These are phyloP conservation scores for Coccomyxa sp. DNA, from an alignment of 139 green algal species.

Conservation along the genomic window DNA sequence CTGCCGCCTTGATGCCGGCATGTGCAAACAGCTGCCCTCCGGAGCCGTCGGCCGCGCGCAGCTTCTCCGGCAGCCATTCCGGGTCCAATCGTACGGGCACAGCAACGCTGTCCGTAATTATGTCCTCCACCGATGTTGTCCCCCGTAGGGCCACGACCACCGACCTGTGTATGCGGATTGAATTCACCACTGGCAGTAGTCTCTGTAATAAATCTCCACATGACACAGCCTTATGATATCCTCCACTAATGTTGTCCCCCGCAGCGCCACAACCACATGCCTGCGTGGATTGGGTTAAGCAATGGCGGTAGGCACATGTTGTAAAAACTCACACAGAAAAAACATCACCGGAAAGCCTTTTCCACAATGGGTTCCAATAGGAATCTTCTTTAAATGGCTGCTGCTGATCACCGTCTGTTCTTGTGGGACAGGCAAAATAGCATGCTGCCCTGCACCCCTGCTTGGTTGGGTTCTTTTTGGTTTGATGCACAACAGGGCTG, in stretches of 20 bases:
- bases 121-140: conserved; percentile 45
- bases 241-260: conserved; percentile 47
- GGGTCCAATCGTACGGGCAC: conserved; percentile 23
- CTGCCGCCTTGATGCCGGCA: conserved; percentile 43
- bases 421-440: no score
- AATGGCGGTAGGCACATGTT: no score
- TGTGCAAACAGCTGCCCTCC: conserved; percentile 37
- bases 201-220: no score
- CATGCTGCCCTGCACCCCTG: no score
- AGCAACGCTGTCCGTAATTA: conserved; percentile 46
- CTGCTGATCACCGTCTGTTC: no score
- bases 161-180: conserved; percentile 8
- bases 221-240: conserved; percentile 52
- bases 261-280: conserved; percentile 49
- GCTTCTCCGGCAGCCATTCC: conserved; percentile 35
- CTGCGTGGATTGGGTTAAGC: neutral
- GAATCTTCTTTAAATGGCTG: no score
- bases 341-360: no score
- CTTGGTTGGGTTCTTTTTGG: no score
- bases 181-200: neutral
- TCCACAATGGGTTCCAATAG: no score
- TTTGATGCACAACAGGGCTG: no score
- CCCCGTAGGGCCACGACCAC: conserved; percentile 53
- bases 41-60: conserved; percentile 4
- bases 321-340: no score